Percentiles rank a stretch among this genome's conserved stretches.
Evolutionary conservation across 1,284 basidiomycete species (phyloP).

Genomic region (Tylopilus sp.): DNA sequence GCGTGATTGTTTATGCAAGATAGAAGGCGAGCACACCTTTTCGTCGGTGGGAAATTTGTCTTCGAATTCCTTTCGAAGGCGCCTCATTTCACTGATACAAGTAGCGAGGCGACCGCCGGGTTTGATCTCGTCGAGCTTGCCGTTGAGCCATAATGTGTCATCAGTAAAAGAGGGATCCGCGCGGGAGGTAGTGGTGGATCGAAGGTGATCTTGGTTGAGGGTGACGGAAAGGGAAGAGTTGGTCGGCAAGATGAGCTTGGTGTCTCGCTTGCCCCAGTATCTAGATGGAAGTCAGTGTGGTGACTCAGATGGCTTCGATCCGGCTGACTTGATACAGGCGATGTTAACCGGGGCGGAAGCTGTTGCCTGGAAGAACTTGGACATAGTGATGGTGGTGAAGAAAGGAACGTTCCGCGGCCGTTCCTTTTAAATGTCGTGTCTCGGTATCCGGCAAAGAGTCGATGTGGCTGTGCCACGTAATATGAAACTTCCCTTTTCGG

Average conservation of each 20-base stretch:
- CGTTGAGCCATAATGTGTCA: slow-evolving; percentile 92
- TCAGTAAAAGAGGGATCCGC: slow-evolving; percentile 69
- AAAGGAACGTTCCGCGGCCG: slow-evolving; percentile 4
- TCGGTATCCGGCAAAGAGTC: slow-evolving; percentile 9
- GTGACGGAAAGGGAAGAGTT: slow-evolving; percentile 98
- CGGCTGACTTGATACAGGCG: slow-evolving; percentile 86
- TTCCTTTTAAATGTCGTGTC: too few species aligned
- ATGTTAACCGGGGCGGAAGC: slow-evolving; percentile 95
- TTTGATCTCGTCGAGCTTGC: slow-evolving; percentile 86
- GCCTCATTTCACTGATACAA: slow-evolving; percentile 88
- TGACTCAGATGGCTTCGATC: slow-evolving; percentile 8
- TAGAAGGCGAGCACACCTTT: slow-evolving; percentile 49
- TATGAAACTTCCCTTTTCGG: slow-evolving; percentile 14
- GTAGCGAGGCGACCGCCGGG: slow-evolving; percentile 74
- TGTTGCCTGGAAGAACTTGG: slow-evolving; percentile 75
- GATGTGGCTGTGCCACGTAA: slow-evolving; percentile 23
- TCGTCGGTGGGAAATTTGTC: slow-evolving; percentile 57
- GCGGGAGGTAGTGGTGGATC: slow-evolving; percentile 90
- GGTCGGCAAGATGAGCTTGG: slow-evolving; percentile 91
- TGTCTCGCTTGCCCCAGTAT: slow-evolving; percentile 99
- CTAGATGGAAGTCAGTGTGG: slow-evolving; percentile 41
- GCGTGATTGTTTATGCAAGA: slow-evolving; percentile 1
- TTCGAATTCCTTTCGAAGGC: slow-evolving; percentile 74
- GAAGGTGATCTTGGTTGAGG: slow-evolving; percentile 92
- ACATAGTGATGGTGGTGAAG: slow-evolving; percentile 41